Evolutionary conservation across 2,329 filamentous ascomycete genomes (phyloP).

Genomic region (Fusarium musae): DNA sequence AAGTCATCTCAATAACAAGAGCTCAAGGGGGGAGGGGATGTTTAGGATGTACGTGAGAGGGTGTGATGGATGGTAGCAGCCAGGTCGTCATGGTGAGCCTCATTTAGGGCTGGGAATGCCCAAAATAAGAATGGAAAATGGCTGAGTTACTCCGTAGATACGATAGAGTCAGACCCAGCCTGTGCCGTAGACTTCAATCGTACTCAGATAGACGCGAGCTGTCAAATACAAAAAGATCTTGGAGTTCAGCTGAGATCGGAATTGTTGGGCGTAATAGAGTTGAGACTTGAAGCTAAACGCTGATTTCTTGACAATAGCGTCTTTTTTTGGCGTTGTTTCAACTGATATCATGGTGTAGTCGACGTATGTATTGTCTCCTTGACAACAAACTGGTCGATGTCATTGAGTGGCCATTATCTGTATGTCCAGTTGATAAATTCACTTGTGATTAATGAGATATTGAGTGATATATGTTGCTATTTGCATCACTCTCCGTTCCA

Average conservation of each 20-base stretch:
- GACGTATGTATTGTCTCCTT: neutral
- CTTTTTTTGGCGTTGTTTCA: neutral
- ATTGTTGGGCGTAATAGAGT: slow-evolving; percentile 2
- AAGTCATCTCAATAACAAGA: neutral
- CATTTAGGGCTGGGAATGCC: slow-evolving; percentile 27
- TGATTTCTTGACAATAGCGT: slow-evolving; percentile 4
- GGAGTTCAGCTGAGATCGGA: slow-evolving; percentile 15
- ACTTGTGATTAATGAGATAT: neutral
- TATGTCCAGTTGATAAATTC: neutral
- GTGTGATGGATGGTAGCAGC: slow-evolving; percentile 20
- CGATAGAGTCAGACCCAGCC: neutral
- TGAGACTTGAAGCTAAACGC: slow-evolving; percentile 11
- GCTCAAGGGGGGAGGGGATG: neutral
- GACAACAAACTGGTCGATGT: neutral
- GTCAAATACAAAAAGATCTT: neutral
- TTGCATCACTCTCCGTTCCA: slow-evolving; percentile 16
- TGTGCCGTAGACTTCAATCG: neutral
- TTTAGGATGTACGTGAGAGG: neutral
- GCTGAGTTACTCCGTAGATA: neutral
- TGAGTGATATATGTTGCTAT: neutral
- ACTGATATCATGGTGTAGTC: neutral
- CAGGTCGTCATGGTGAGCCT: slow-evolving; percentile 24
- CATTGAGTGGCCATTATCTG: neutral
- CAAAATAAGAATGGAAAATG: slow-evolving; percentile 6
- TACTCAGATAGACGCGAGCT: neutral